A percentile compares a stretch with the other conserved stretches of the same genome.
Conservation (phyloP, 805 yeast species). For the Lipomyces starkeyi region DNA sequence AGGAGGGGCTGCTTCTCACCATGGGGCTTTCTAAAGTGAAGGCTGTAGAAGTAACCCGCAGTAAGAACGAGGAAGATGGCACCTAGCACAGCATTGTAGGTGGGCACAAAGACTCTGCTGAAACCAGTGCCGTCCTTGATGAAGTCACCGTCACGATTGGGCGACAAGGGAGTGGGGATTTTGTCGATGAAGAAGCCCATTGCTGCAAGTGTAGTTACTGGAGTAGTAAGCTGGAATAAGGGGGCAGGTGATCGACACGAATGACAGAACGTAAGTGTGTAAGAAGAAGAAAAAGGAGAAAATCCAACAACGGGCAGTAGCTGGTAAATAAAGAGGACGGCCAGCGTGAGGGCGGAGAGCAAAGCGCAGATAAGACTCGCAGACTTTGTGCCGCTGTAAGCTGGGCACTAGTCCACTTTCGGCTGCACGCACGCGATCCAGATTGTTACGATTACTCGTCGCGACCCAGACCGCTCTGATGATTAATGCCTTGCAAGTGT, state of each 20-base stretch:
- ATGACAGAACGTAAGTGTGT: background rate
- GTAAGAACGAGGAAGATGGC: conserved; percentile 33
- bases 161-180: conserved; percentile 36
- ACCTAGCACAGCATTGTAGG: conserved; percentile 35
- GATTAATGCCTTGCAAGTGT: background rate
- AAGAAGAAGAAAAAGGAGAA: background rate
- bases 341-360: background rate
- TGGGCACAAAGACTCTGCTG: conserved; percentile 34
- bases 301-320: background rate
- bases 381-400: no score
- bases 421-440: background rate
- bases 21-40: conserved; percentile 31
- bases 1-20: conserved; percentile 40
- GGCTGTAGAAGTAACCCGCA: conserved; percentile 32
- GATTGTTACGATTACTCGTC: background rate
- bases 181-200: conserved; percentile 39
- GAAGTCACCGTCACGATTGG: conserved; percentile 36
- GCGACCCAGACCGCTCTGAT: conserved; percentile 2
- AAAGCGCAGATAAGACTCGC: background rate
- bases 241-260: background rate
- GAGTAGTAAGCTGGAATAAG: background rate
- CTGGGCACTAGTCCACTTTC: background rate
- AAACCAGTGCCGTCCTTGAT: conserved; percentile 39
- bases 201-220: conserved; percentile 12
- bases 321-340: background rate